Base-by-base conservation (phyloP, 2,329 filamentous ascomycete genomes). In the Epichloe coenophiala region DNA sequence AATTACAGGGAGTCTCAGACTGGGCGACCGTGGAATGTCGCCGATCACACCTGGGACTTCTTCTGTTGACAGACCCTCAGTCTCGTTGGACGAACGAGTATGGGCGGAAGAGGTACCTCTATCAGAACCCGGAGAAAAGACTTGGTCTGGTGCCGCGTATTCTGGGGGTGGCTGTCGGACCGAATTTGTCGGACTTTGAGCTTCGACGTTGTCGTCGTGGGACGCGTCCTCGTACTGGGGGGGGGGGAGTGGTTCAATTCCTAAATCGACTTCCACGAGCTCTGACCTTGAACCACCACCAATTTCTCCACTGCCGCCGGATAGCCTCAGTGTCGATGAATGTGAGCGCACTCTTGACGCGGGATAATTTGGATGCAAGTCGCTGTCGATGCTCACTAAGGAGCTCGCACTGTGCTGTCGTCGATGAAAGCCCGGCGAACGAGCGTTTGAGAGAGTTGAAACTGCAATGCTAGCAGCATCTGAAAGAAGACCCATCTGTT, bases 401-500 rank as follows among this genome's bases (percentile, higher is more conserved):
- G 79, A 81, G 58, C 73, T 75, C n/a, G 65, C 68, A 59, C 75
- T 78, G 21, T 67, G 66, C 36, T 71, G 69, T 49, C 77, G 70
- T 2, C 64, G 65, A 56, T 75, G 71, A 13, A 55, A 57, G n/a
- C 43, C 38, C 7, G 56, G 60, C 39, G 68, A 61, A 45, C 65
- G 62, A 40, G 66, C 63, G 37, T 60, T 53, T 33, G 65, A 58
- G 43, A 60, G 63, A 55, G 62, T 61, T 53, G 66, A 67, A 58
- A 58, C 54, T 23, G 68, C 67, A 43, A 87, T 83, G 57, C 77
- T 82, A 2, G 84, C 86, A 1, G 84, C 81, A 56, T 84, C 82
- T 36, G 83, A 85, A 12, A 91, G 72, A 8, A 91, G 68, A 1
- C 85, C 85, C 42, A 83, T 71, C 33, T 80, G 72, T 61, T 91